phyloP scores from a whole-genome alignment of 2,329 filamentous ascomycete species.

The Penicillium sp. region DNA sequence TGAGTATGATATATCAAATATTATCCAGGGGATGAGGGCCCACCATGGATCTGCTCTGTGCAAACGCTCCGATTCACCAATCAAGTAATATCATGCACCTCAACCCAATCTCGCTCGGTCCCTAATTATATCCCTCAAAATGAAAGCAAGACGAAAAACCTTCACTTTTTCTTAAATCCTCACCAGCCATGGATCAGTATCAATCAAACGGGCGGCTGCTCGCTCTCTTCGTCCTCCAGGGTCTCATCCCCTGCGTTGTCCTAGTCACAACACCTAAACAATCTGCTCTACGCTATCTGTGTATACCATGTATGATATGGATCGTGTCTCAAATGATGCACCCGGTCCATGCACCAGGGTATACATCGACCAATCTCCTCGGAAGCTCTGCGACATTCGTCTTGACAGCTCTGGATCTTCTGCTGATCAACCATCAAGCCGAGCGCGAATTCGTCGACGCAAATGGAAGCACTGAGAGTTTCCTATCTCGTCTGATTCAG shows the following conservation, averaged over 20 bases:
- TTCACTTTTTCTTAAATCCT: neutral
- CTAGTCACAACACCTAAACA: constrained; percentile 12
- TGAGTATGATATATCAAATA: too few species aligned
- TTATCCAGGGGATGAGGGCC: neutral
- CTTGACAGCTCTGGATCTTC: constrained; percentile 12
- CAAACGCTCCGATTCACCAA: neutral
- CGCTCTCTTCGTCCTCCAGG: neutral
- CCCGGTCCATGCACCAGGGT: neutral
- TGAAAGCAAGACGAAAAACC: neutral
- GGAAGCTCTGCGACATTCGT: constrained; percentile 3
- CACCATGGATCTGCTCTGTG: neutral
- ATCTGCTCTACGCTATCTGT: constrained; percentile 14
- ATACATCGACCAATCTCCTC: neutral
- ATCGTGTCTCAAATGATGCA: constrained; percentile 5
- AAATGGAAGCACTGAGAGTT: neutral
- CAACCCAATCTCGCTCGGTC: too few species aligned
- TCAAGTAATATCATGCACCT: neutral
- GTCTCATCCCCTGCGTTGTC: constrained; percentile 6
- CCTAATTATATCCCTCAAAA: neutral
- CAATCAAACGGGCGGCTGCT: neutral
- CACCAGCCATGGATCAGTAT: neutral
- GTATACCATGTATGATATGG: constrained; percentile 11
- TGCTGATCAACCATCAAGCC: constrained; percentile 18
- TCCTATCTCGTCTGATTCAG: constrained; percentile 6
- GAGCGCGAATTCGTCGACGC: constrained; percentile 8